phyloP scores from a whole-genome alignment of 305 asterid genomes.

The Solanum chacoense region DNA sequence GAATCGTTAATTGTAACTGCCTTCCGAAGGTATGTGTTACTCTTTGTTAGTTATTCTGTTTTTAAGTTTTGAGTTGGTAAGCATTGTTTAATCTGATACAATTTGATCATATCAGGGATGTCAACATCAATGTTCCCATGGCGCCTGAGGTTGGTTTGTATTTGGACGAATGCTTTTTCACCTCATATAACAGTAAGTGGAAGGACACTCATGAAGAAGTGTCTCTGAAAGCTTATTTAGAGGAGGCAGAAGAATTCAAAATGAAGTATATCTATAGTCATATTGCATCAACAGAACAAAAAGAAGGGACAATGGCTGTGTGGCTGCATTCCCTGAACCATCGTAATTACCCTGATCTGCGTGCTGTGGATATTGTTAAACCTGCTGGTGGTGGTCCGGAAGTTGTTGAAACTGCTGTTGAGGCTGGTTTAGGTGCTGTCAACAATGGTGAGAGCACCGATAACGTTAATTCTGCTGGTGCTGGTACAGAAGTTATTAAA shows the following conservation, averaged over 20 bases:
- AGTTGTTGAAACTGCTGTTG: not conserved
- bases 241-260: slow-evolving; percentile 73
- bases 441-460: not conserved
- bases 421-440: not conserved
- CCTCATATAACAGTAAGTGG: slow-evolving; percentile 78
- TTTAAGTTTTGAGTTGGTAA: not conserved
- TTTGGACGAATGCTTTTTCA: slow-evolving; percentile 81
- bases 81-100: not conserved
- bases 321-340: slow-evolving; percentile 83
- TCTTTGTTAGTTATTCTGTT: not conserved
- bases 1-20: slow-evolving; percentile 64
- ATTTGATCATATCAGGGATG: slow-evolving; percentile 44
- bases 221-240: slow-evolving; percentile 56
- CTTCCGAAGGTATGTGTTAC: slow-evolving; percentile 43
- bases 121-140: slow-evolving; percentile 70
- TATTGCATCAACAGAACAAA: slow-evolving; percentile 63
- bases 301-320: slow-evolving; percentile 59
- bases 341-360: slow-evolving; percentile 73
- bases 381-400: not conserved
- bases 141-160: slow-evolving; percentile 94
- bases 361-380: slow-evolving; percentile 1
- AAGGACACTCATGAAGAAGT: slow-evolving; percentile 62
- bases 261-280: slow-evolving; percentile 67
- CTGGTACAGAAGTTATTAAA: not conserved
- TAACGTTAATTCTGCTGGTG: not conserved